Evolutionary conservation across 228 moss, liverwort and hornwort genomes (phyloP).

Genomic region (Sphagnum magellanicum): DNA sequence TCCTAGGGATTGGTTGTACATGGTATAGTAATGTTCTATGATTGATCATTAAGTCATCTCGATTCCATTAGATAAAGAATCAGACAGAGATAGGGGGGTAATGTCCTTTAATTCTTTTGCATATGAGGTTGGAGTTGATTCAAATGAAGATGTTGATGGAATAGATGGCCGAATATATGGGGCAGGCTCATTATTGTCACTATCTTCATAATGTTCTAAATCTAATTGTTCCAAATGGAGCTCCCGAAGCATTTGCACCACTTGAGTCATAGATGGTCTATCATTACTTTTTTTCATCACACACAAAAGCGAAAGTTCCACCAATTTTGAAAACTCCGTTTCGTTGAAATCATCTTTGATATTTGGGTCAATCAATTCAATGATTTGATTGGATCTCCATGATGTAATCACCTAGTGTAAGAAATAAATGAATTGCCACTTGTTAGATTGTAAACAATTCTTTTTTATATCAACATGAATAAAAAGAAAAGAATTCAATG

Average conservation of each 20-base stretch:
- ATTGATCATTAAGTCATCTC: too few relatives aligned
- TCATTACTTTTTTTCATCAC: constrained; percentile 18
- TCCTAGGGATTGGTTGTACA: too few relatives aligned
- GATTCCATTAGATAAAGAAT: too few relatives aligned
- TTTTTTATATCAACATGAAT: not conserved
- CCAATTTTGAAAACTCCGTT: constrained; percentile 18
- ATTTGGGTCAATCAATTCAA: constrained; percentile 19
- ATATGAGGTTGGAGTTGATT: too few relatives aligned
- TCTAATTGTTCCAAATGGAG: constrained; percentile 12
- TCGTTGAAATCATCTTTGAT: constrained; percentile 15
- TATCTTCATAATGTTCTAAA: too few relatives aligned
- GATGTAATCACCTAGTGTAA: constrained; percentile 18
- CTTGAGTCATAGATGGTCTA: constrained; percentile 32
- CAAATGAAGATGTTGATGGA: too few relatives aligned
- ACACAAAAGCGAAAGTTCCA: constrained; percentile 29
- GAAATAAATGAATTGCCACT: not conserved
- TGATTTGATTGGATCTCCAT: constrained; percentile 8
- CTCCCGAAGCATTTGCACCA: constrained; percentile 30
- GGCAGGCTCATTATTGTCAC: too few relatives aligned
- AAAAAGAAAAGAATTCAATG: not conserved
- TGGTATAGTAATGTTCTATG: too few relatives aligned
- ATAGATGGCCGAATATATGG: too few relatives aligned
- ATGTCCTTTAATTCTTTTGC: too few relatives aligned
- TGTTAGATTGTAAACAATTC: not conserved
- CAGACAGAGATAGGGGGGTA: too few relatives aligned